Percentiles rank a stretch among this genome's conserved stretches.
Evolutionary conservation across 768 basidiomycete species (phyloP).

Genomic region (Rhodocollybia butyracea): DNA sequence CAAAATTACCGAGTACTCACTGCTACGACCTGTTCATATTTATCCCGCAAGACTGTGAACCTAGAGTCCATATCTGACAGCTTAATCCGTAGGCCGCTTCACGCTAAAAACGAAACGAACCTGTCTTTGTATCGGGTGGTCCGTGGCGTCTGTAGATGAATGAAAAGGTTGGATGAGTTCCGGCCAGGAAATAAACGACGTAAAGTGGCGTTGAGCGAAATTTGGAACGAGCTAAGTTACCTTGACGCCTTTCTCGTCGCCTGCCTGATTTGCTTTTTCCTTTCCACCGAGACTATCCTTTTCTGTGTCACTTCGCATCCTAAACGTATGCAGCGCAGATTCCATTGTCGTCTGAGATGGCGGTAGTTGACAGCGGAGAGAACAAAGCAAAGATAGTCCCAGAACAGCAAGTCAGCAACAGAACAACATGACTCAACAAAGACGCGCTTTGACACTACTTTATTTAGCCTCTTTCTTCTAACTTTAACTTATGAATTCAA

Average conservation of each 20-base stretch:
- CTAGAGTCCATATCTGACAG: constrained; percentile 20
- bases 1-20: constrained; percentile 25
- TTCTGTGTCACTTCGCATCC: neutral
- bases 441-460: no score
- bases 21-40: constrained; percentile 39
- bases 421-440: no score
- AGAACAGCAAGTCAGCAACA: no score
- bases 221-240: neutral
- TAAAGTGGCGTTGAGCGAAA: neutral
- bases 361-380: no score
- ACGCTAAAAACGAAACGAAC: neutral
- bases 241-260: constrained; percentile 6
- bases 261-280: neutral
- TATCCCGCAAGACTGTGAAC: constrained; percentile 43
- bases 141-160: neutral
- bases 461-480: no score
- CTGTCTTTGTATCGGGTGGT: constrained; percentile 6
- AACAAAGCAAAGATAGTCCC: no score
- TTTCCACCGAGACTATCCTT: neutral
- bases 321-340: no score
- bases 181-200: neutral
- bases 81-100: neutral
- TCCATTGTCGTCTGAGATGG: no score
- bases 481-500: no score
- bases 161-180: neutral